Evolutionary conservation across 306 rosid genomes (phyloP).

Genomic region (Coriaria nepalensis): DNA sequence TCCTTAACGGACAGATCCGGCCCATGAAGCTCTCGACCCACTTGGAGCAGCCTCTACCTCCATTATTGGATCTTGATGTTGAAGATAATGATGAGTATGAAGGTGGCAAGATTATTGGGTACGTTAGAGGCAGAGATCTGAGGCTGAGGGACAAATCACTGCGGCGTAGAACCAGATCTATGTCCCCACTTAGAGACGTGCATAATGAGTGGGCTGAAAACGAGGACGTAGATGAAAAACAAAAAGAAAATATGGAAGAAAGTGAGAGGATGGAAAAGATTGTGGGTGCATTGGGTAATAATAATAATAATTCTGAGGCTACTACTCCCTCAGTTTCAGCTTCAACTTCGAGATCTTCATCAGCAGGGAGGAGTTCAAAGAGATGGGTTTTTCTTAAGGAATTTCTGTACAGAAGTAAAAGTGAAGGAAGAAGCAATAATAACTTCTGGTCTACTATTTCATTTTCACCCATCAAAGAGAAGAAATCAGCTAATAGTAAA

Average conservation of each 20-base stretch:
- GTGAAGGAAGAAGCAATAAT: conserved; percentile 75
- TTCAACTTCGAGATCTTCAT: conserved; percentile 80
- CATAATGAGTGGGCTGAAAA: conserved; percentile 5
- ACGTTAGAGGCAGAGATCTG: conserved; percentile 77
- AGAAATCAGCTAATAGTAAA: conserved; percentile 25
- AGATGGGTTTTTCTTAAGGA: conserved; percentile 83
- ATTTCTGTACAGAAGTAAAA: conserved; percentile 78
- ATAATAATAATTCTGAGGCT: conserved; percentile 20
- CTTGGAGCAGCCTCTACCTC: conserved; percentile 68
- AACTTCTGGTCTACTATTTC: conserved; percentile 86
- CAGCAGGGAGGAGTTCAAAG: conserved; percentile 84
- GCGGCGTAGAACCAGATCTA: conserved; percentile 77
- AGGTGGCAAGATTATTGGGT: conserved; percentile 10
- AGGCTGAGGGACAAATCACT: conserved; percentile 47
- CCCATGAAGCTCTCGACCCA: conserved; percentile 86
- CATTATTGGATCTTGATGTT: conserved; percentile 63
- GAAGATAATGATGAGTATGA: conserved; percentile 22
- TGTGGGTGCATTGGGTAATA: conserved; percentile 14
- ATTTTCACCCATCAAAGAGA: conserved; percentile 56
- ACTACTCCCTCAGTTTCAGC: conserved; percentile 55
- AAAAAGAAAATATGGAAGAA: conserved; percentile 17
- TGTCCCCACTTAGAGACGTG: conserved; percentile 56
- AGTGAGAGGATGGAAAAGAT: conserved; percentile 14
- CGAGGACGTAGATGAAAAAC: conserved; percentile 16
- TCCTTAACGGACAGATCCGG: conserved; percentile 86